These are phyloP conservation scores for Erysimum cheiri DNA, from an alignment of 441 rosid genomes.

Conservation along the genomic window DNA sequence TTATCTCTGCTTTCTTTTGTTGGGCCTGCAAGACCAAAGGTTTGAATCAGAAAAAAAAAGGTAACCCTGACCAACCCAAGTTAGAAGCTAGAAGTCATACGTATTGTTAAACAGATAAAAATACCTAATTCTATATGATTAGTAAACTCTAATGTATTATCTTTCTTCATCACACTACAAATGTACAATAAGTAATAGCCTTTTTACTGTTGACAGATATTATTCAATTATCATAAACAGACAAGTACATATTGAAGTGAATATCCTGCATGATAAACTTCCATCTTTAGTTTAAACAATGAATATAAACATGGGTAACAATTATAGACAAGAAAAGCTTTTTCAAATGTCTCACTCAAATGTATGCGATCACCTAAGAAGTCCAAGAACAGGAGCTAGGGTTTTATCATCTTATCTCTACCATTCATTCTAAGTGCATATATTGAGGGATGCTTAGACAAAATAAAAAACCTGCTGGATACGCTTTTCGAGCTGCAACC, in stretches of 20 bases:
- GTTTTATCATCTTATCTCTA: slow-evolving; percentile 7
- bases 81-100: slow-evolving; percentile 14
- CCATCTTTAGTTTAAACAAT: not conserved
- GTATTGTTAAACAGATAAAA: not conserved
- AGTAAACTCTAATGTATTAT: not conserved
- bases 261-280: not conserved
- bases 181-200: not conserved
- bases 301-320: not conserved
- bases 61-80: not conserved
- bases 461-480: slow-evolving; percentile 62
- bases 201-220: not conserved
- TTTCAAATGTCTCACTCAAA: not conserved
- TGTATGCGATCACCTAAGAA: not conserved
- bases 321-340: not conserved
- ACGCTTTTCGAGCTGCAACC: slow-evolving; percentile 79
- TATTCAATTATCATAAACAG: not conserved
- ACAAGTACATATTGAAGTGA: not conserved
- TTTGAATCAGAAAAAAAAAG: slow-evolving; percentile 9
- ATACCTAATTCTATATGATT: not conserved
- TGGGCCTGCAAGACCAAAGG: slow-evolving; percentile 58
- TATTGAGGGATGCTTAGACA: not conserved
- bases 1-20: slow-evolving; percentile 59
- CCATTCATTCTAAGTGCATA: not conserved
- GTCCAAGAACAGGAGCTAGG: slow-evolving; percentile 4
- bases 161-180: not conserved